Conservation (phyloP, 1,139 yeast genomes). For the Yamadazyma aaseri region DNA sequence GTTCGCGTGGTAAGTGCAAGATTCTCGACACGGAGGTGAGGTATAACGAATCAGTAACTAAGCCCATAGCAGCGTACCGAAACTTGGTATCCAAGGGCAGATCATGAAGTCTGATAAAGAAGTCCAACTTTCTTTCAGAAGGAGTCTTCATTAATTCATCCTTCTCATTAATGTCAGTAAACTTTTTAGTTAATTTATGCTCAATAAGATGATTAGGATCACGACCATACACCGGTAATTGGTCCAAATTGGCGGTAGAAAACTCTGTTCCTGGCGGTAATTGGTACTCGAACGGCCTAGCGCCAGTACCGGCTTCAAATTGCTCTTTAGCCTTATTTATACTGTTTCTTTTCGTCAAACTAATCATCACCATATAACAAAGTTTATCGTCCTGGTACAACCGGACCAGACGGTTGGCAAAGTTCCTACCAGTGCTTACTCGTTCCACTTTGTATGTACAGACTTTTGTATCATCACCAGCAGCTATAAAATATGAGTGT, state of each 20-base stretch:
- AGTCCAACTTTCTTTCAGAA: slow-evolving; percentile 31
- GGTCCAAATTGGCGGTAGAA: slow-evolving; percentile 25
- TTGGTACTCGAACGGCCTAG: slow-evolving; percentile 37
- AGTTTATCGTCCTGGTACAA: slow-evolving; percentile 29
- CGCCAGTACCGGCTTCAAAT: slow-evolving; percentile 16
- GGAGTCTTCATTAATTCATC: slow-evolving; percentile 22
- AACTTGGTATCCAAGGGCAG: slow-evolving; percentile 7
- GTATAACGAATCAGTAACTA: slow-evolving; percentile 36
- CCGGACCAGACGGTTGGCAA: slow-evolving; percentile 32
- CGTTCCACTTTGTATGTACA: slow-evolving; percentile 33
- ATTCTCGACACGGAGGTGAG: slow-evolving; percentile 30
- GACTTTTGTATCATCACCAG: slow-evolving; percentile 31
- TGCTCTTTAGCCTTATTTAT: slow-evolving; percentile 11
- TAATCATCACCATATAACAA: slow-evolving; percentile 33
- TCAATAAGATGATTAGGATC: slow-evolving; percentile 23
- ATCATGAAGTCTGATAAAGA: slow-evolving; percentile 33
- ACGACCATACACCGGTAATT: slow-evolving; percentile 16
- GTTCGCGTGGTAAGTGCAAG: slow-evolving; percentile 22
- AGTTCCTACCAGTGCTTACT: slow-evolving; percentile 31
- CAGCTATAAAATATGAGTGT: slow-evolving; percentile 40
- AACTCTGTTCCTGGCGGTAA: slow-evolving; percentile 25
- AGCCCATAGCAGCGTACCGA: slow-evolving; percentile 23
- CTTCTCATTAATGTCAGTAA: slow-evolving; percentile 18
- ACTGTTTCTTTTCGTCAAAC: slow-evolving; percentile 33
- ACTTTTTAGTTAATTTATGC: slow-evolving; percentile 31